These are phyloP conservation scores for Fusarium sp. DNA, from an alignment of 2,329 filamentous ascomycete species.

Conservation along the genomic window DNA sequence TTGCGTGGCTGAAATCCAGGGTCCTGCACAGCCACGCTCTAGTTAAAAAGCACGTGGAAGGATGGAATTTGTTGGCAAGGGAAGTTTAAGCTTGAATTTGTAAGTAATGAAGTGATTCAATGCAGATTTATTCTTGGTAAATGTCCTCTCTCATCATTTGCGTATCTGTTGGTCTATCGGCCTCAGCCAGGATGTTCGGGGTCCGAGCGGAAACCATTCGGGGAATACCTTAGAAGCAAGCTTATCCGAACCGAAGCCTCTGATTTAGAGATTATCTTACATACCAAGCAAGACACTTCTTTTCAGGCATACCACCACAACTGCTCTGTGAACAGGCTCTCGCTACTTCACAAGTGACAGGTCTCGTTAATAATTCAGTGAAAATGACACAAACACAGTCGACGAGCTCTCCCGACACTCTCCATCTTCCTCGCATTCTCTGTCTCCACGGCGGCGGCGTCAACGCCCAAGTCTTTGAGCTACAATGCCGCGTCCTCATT, in stretches of 20 bases:
- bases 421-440: constrained; percentile 72
- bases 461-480: constrained; percentile 74
- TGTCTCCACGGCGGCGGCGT: constrained; percentile 85
- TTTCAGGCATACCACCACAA: constrained; percentile 1
- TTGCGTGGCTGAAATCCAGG: constrained; percentile 36
- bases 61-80: constrained; percentile 7
- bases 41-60: not conserved
- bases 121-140: not conserved
- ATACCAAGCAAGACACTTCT: constrained; percentile 2
- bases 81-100: constrained; percentile 1
- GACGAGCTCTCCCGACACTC: constrained; percentile 16
- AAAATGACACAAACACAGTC: constrained; percentile 38
- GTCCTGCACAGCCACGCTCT: constrained; percentile 38
- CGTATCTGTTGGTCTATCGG: not conserved
- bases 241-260: constrained; percentile 21
- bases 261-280: constrained; percentile 14
- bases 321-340: not conserved
- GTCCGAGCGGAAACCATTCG: constrained; percentile 20
- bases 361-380: not conserved
- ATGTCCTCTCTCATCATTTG: too few relatives aligned
- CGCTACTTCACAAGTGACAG: not conserved
- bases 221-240: constrained; percentile 10
- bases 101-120: not conserved
- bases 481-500: constrained; percentile 70
- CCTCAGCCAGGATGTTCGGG: constrained; percentile 15